Conservation (phyloP, 345 rosid genomes). For the Mallotus nudiflorus region DNA sequence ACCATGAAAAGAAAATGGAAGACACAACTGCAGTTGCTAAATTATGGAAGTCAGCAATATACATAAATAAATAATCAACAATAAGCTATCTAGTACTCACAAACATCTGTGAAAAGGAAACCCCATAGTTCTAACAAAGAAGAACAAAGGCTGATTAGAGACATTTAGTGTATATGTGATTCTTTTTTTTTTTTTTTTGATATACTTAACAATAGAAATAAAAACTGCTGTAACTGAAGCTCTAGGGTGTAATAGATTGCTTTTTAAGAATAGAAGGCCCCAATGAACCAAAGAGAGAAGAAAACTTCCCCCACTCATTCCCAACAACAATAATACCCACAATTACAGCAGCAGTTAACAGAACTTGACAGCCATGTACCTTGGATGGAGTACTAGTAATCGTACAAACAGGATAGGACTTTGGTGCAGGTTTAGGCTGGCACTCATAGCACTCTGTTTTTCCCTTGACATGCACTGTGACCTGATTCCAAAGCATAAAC, state of each 20-base stretch:
- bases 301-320: not conserved
- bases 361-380: constrained; percentile 42
- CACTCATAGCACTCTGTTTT: constrained; percentile 97
- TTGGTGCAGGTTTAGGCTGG: constrained; percentile 93
- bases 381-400: constrained; percentile 98
- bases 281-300: not conserved
- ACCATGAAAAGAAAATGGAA: not conserved
- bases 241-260: not conserved
- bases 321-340: constrained; percentile 1
- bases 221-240: not conserved
- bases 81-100: not conserved
- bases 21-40: not conserved
- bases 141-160: not conserved
- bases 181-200: not conserved
- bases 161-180: not conserved
- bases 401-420: constrained; percentile 98
- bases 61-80: not conserved
- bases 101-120: constrained; percentile 1
- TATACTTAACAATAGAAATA: not conserved
- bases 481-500: constrained; percentile 45
- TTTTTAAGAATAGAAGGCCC: not conserved
- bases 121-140: not conserved
- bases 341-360: constrained; percentile 4
- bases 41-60: not conserved
- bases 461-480: constrained; percentile 88